Evolutionary conservation across 2,329 filamentous ascomycete genomes (phyloP).

Genomic region (Fusarium pseudoanthophilum): DNA sequence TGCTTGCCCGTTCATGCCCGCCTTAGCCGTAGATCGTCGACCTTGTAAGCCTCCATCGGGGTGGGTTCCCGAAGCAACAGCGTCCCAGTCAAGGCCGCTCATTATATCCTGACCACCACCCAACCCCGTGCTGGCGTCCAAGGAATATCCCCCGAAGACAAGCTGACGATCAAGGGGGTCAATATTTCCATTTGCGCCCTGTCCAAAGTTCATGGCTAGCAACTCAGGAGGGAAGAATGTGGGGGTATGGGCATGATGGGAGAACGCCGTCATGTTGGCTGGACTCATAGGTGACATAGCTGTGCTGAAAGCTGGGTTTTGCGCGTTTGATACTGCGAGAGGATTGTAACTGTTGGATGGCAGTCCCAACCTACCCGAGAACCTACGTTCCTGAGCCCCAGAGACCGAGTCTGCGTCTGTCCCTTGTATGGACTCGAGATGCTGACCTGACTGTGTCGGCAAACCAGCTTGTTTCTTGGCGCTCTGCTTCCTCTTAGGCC

Average conservation of each 20-base stretch:
- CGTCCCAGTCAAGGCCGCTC: constrained; percentile 58
- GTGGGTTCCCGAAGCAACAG: constrained; percentile 49
- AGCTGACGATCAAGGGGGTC: constrained; percentile 80
- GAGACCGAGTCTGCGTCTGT: constrained; percentile 27
- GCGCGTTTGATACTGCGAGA: constrained; percentile 55
- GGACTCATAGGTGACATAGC: constrained; percentile 65
- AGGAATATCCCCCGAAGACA: constrained; percentile 78
- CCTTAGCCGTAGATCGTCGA: constrained; percentile 45
- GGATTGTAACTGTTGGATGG: constrained; percentile 59
- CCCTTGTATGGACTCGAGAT: constrained; percentile 37
- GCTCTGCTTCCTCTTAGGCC: constrained; percentile 51
- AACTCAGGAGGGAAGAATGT: constrained; percentile 64
- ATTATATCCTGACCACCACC: constrained; percentile 53
- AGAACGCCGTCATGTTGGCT: constrained; percentile 54
- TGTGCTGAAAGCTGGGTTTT: constrained; percentile 57
- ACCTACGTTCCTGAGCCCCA: constrained; percentile 50
- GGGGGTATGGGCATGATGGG: constrained; percentile 52
- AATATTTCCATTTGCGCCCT: constrained; percentile 63
- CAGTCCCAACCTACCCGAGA: constrained; percentile 54
- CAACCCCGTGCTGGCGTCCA: constrained; percentile 54
- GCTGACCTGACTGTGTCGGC: constrained; percentile 24
- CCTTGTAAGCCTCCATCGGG: constrained; percentile 42
- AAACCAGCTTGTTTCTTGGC: constrained; percentile 49
- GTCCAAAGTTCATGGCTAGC: constrained; percentile 62
- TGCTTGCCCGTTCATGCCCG: constrained; percentile 46